Evolutionary conservation across 768 basidiomycete species (phyloP).

Genomic region (Hemileccinum impolitum): DNA sequence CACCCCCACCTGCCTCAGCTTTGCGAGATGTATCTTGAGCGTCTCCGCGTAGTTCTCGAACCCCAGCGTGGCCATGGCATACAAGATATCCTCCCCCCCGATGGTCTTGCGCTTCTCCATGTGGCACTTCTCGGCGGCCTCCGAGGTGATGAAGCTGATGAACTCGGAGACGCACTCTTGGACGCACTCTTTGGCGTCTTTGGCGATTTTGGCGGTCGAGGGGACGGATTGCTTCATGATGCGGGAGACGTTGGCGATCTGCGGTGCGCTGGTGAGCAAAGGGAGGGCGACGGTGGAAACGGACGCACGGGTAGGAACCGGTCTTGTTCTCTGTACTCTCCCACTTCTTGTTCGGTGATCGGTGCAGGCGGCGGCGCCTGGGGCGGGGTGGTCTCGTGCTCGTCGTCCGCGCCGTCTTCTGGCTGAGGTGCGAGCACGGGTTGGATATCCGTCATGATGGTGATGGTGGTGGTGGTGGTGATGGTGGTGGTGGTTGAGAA

Average conservation of each 20-base stretch:
- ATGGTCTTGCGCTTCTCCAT: slow-evolving; percentile 97
- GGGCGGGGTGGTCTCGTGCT: slow-evolving; percentile 28
- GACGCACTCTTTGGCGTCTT: slow-evolving; percentile 97
- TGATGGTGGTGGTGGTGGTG: neutral
- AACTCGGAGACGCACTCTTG: slow-evolving; percentile 99
- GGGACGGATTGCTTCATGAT: slow-evolving; percentile 96
- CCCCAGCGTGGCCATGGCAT: slow-evolving; percentile 89
- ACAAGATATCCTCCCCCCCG: slow-evolving; percentile 94
- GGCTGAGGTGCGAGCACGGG: slow-evolving; percentile 39
- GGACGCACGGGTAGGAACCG: slow-evolving; percentile 83
- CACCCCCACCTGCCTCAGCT: slow-evolving; percentile 69
- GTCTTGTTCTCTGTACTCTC: slow-evolving; percentile 94
- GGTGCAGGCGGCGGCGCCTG: slow-evolving; percentile 59
- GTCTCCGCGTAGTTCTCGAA: slow-evolving; percentile 95
- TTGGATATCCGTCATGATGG: slow-evolving; percentile 31
- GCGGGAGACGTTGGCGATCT: slow-evolving; percentile 98
- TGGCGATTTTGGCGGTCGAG: slow-evolving; percentile 89
- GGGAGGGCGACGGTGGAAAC: neutral
- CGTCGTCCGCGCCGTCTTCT: slow-evolving; percentile 34
- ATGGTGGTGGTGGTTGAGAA: neutral
- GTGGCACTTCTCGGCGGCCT: slow-evolving; percentile 93
- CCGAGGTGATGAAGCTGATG: slow-evolving; percentile 96
- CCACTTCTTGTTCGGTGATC: slow-evolving; percentile 90
- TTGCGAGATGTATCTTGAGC: slow-evolving; percentile 88
- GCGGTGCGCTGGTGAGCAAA: neutral